Conservation (phyloP, 2,329 filamentous ascomycete genomes). For the Parafenestella ontariensis region DNA sequence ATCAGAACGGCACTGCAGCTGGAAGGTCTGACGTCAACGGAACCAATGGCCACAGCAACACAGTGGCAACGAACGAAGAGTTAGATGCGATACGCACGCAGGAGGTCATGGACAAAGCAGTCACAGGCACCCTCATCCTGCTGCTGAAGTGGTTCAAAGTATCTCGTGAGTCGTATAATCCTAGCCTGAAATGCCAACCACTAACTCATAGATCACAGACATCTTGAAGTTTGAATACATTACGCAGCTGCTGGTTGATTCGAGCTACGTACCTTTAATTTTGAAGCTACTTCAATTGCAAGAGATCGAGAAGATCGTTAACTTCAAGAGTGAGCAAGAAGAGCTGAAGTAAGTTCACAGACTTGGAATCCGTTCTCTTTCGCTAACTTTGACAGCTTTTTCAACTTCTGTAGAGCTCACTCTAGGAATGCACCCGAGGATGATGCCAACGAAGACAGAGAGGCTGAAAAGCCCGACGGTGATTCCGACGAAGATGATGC, state of each 20-base stretch:
- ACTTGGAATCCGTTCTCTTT: too few species aligned
- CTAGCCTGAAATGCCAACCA: background rate
- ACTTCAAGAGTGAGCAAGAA: conserved; percentile 81
- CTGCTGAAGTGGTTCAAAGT: conserved; percentile 95
- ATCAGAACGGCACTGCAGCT: conserved; percentile 48
- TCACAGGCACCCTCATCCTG: conserved; percentile 87
- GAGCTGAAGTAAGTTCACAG: conserved; percentile 71
- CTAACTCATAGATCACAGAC: conserved; percentile 60
- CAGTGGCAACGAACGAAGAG: conserved; percentile 65
- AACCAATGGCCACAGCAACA: conserved; percentile 36
- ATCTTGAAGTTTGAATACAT: conserved; percentile 95
- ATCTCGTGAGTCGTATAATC: conserved; percentile 71
- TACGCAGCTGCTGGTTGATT: conserved; percentile 90
- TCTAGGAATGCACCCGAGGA: conserved; percentile 63
- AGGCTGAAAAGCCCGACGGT: conserved; percentile 26
- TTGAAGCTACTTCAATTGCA: conserved; percentile 94
- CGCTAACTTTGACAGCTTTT: conserved; percentile 70
- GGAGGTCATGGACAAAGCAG: conserved; percentile 89
- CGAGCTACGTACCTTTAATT: conserved; percentile 91
- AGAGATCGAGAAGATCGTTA: conserved; percentile 88
- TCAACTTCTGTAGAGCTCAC: conserved; percentile 81
- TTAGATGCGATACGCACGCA: conserved; percentile 80
- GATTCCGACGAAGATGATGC: conserved; percentile 67
- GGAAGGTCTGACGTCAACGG: conserved; percentile 43
- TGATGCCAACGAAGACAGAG: conserved; percentile 24